These are phyloP conservation scores for Exophiala spinifera DNA, from an alignment of 2,329 filamentous ascomycete species.

Conservation along the genomic window DNA sequence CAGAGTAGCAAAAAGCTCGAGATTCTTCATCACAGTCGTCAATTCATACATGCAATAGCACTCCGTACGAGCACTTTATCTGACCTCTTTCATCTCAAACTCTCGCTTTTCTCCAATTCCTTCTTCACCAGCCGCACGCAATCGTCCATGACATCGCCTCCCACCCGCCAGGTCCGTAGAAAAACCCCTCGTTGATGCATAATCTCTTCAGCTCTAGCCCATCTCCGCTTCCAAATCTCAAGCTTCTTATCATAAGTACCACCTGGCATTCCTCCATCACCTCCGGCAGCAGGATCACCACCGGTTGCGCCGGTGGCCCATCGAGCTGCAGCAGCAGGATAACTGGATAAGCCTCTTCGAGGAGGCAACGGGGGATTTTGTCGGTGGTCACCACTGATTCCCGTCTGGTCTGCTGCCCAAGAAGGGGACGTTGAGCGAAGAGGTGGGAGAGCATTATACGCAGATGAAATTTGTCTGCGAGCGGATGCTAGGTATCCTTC, in stretches of 20 bases:
- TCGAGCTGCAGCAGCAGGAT: constrained; percentile 32
- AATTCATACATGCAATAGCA: not conserved
- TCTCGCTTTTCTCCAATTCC: constrained; percentile 29
- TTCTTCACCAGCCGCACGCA: constrained; percentile 43
- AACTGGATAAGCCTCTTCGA: constrained; percentile 29
- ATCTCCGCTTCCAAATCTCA: constrained; percentile 49
- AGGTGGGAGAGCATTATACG: constrained; percentile 30
- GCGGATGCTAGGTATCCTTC: constrained; percentile 29
- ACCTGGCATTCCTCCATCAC: constrained; percentile 17
- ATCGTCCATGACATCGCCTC: constrained; percentile 45
- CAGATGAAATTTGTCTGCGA: constrained; percentile 23
- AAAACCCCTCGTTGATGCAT: constrained; percentile 43
- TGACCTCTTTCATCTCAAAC: not conserved
- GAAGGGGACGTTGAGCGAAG: constrained; percentile 26
- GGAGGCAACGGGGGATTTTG: constrained; percentile 33
- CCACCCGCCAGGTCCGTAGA: constrained; percentile 46
- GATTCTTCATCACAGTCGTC: not conserved
- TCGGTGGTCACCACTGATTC: constrained; percentile 27
- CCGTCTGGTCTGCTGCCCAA: constrained; percentile 28
- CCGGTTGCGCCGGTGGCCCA: constrained; percentile 30
- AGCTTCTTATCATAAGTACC: constrained; percentile 44
- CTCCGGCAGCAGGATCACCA: constrained; percentile 23
- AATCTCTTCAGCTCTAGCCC: constrained; percentile 45
- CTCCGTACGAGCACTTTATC: not conserved
- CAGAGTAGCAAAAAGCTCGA: too few species aligned